phyloP scores from a whole-genome alignment of 2,329 filamentous ascomycete genomes.

The Penicillium sp. region DNA sequence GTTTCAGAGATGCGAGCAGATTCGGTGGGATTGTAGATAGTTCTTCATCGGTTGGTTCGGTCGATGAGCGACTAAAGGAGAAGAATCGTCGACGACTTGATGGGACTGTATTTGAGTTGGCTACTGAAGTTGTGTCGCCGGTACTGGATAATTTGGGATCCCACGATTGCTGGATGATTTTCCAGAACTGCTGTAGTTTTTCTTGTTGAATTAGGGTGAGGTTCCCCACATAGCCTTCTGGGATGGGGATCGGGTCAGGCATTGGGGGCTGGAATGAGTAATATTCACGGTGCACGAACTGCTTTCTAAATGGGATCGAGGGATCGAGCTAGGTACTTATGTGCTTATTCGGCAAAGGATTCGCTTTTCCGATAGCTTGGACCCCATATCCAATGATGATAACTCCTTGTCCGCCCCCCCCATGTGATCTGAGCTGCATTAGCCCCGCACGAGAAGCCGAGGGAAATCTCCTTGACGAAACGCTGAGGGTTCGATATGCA shows the following conservation, averaged over 20 bases:
- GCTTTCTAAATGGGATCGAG: neutral
- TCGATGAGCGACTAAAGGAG: conserved; percentile 13
- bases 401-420: neutral
- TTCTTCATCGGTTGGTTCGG: conserved; percentile 4
- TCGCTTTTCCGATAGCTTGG: neutral
- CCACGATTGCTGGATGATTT: conserved; percentile 20
- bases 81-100: conserved; percentile 15
- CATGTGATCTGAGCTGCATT: conserved; percentile 1
- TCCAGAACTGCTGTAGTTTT: conserved; percentile 17
- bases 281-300: neutral
- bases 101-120: neutral
- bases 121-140: neutral
- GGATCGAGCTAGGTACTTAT: neutral
- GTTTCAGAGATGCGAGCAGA: conserved; percentile 11
- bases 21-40: conserved; percentile 14
- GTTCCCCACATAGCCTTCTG: conserved; percentile 15
- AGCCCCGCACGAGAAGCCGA: conserved; percentile 5
- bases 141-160: conserved; percentile 5
- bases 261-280: neutral
- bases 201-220: conserved; percentile 15
- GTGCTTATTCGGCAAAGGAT: neutral
- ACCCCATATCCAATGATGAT: neutral
- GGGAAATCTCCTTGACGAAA: neutral
- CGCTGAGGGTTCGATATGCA: neutral
- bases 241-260: neutral